A percentile compares a stretch with the other conserved stretches of the same genome.
These are phyloP conservation scores for Rhodamnia rubescens DNA, from an alignment of 345 rosid species.

Conservation along the genomic window DNA sequence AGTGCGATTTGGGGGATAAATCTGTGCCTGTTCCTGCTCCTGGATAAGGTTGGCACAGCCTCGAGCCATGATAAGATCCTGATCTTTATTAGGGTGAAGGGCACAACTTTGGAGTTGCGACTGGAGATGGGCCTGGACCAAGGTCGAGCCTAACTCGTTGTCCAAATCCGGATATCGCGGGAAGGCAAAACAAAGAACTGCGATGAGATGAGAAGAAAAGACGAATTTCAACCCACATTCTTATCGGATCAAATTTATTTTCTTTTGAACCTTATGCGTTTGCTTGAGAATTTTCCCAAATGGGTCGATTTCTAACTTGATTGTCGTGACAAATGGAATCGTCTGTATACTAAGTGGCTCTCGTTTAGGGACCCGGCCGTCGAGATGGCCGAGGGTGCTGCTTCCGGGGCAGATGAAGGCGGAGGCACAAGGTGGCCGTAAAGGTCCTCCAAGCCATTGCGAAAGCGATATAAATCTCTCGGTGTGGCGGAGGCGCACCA, in stretches of 20 bases:
- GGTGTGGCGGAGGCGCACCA: neutral
- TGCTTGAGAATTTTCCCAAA: neutral
- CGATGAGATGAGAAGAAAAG: neutral
- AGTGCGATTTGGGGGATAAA: neutral
- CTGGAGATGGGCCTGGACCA: neutral
- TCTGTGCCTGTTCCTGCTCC: neutral
- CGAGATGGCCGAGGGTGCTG: neutral
- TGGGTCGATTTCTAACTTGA: neutral
- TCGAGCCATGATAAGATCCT: neutral
- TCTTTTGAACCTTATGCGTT: too few relatives aligned
- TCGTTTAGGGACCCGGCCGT: neutral
- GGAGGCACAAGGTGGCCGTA: neutral
- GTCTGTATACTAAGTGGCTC: neutral
- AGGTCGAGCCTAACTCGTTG: neutral
- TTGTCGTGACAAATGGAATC: neutral
- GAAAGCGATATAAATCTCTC: neutral
- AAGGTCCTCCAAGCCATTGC: neutral
- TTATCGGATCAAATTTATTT: neutral
- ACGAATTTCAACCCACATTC: neutral
- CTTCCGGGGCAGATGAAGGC: neutral
- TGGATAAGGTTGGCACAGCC: neutral
- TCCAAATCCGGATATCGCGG: neutral
- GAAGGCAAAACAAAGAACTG: neutral
- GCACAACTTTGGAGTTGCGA: too few relatives aligned
- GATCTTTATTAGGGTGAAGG: neutral